phyloP scores from a whole-genome alignment of 345 rosid species.

The Angophora floribunda region DNA sequence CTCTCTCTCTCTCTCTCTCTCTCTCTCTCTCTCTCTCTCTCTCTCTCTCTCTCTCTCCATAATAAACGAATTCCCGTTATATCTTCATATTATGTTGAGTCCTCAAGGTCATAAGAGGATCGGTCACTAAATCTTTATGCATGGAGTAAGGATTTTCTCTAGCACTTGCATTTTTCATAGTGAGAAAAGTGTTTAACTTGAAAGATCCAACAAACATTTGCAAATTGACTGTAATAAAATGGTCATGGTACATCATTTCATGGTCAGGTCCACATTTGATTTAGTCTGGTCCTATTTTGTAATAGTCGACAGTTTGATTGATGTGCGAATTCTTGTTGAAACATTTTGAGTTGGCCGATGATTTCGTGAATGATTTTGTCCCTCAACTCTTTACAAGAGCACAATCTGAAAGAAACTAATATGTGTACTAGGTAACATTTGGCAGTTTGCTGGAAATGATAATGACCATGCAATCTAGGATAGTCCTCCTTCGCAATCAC shows the following conservation, averaged over 20 bases:
- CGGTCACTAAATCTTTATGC: background rate
- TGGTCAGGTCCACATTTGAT: background rate
- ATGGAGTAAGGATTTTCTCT: background rate
- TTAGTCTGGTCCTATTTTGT: background rate
- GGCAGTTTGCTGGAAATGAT: rapidly evolving
- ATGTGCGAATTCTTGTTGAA: too few species aligned
- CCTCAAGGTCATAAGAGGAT: background rate
- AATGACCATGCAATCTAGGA: background rate
- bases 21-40: too few species aligned
- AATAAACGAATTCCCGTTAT: too few species aligned
- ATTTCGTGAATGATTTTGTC: too few species aligned
- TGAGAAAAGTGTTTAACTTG: rapidly evolving
- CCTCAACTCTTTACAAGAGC: too few species aligned
- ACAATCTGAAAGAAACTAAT: too few species aligned
- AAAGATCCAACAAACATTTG: background rate
- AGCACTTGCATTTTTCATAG: background rate
- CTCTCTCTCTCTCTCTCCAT: too few species aligned
- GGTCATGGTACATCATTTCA: background rate
- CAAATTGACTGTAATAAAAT: rapidly evolving
- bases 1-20: too few species aligned
- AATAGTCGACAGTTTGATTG: rapidly evolving
- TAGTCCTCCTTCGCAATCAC: background rate
- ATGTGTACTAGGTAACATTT: too few species aligned
- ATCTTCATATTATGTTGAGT: too few species aligned
- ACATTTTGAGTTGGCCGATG: background rate